Percentiles rank a stretch among this genome's conserved stretches.
Conservation (phyloP, 1,284 basidiomycete species). For the Paramarasmius palmivorus region DNA sequence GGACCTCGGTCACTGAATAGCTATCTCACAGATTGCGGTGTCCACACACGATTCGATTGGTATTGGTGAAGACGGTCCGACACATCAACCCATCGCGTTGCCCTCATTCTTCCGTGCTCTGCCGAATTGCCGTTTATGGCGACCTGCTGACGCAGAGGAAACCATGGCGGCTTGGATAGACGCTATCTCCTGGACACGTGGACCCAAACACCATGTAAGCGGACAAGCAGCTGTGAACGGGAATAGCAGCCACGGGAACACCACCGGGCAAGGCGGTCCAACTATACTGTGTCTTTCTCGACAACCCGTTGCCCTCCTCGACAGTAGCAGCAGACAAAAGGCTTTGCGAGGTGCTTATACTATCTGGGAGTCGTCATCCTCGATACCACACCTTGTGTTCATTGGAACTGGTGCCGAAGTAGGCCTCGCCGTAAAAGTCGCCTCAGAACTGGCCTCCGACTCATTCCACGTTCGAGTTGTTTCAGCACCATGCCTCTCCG, state of each 20-base stretch:
- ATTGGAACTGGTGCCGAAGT: slow-evolving; percentile 74
- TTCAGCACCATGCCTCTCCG: slow-evolving; percentile 65
- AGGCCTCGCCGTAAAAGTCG: slow-evolving; percentile 62
- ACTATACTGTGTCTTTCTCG: slow-evolving; percentile 63
- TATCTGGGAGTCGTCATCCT: slow-evolving; percentile 46
- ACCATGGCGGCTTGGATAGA: slow-evolving; percentile 10
- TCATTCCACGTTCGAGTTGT: slow-evolving; percentile 65
- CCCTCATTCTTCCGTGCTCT: slow-evolving; percentile 45
- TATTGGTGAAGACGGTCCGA: slow-evolving; percentile 75
- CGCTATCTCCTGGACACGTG: neutral
- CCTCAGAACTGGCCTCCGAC: slow-evolving; percentile 46
- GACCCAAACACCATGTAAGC: no score
- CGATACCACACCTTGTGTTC: slow-evolving; percentile 59
- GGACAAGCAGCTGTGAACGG: no score
- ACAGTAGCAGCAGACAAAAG: slow-evolving; percentile 65
- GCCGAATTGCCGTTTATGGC: slow-evolving; percentile 64
- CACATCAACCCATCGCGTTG: slow-evolving; percentile 70
- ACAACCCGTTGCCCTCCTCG: slow-evolving; percentile 74
- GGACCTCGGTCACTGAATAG: no score
- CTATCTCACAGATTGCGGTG: slow-evolving; percentile 55
- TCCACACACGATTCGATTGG: slow-evolving; percentile 70
- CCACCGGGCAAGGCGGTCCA: slow-evolving; percentile 55
- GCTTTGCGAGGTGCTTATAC: slow-evolving; percentile 77
- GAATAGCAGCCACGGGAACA: no score
- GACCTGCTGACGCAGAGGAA: slow-evolving; percentile 20